Conservation (phyloP, 306 rosid species). For the Elaeagnus macrophylla region DNA sequence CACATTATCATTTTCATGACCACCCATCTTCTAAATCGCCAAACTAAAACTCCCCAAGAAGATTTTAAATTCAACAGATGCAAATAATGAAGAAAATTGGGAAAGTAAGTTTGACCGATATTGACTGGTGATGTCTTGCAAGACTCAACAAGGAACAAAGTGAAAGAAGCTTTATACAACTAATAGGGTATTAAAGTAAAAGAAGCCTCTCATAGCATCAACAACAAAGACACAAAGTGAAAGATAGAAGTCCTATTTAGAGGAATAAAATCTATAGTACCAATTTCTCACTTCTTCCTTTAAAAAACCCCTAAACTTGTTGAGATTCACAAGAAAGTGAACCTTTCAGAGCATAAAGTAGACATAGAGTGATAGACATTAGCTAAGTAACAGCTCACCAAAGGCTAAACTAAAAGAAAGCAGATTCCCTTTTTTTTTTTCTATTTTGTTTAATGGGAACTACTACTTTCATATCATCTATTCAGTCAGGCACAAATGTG, state of each 20-base stretch:
- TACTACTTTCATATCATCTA: constrained; percentile 33
- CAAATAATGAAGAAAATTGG: constrained; percentile 41
- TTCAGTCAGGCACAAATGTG: constrained; percentile 28
- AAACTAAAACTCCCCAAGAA: constrained; percentile 21
- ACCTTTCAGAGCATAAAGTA: constrained; percentile 97
- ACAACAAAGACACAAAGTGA: constrained; percentile 48
- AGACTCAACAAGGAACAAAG: constrained; percentile 85
- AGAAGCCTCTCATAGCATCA: constrained; percentile 54
- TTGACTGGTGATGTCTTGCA: constrained; percentile 63
- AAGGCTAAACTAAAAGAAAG: constrained; percentile 54
- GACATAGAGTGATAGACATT: constrained; percentile 52
- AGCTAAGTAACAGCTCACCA: constrained; percentile 66
- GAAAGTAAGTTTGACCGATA: constrained; percentile 64
- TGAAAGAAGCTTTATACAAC: constrained; percentile 78
- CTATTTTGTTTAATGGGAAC: constrained; percentile 28
- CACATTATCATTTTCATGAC: constrained; percentile 52
- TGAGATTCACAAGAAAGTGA: constrained; percentile 72
- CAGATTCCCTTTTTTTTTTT: constrained; percentile 87
- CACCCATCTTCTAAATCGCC: constrained; percentile 55
- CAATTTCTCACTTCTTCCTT: constrained; percentile 28
- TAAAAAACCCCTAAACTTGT: constrained; percentile 47
- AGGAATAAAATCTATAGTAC: constrained; percentile 62
- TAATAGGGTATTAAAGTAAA: constrained; percentile 65
- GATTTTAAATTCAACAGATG: constrained; percentile 10
- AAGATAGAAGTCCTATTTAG: constrained; percentile 29